Evolutionary conservation across 2,329 filamentous ascomycete genomes (phyloP), one percentile per base, ranked within the genome.

Genomic region (Dothistroma septosporum): DNA sequence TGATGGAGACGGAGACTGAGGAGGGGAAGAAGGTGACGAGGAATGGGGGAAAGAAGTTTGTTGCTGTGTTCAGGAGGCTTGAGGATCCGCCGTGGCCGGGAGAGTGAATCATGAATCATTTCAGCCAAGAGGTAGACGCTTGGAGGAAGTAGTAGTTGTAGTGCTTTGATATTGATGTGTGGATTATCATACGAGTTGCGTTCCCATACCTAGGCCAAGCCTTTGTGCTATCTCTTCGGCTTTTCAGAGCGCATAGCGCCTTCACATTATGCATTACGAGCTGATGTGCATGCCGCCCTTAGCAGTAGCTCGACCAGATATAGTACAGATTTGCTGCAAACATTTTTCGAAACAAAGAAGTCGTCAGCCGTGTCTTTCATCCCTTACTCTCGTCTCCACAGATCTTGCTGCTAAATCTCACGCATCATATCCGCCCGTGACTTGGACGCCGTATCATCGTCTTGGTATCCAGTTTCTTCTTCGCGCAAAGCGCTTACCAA

Each of bases 1-100:
- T 89, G 57, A 95, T 94, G 90, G 82, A 79, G 71, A 83, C 82
- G 37, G 92, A 94, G 78, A 99, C 95, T 3, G 94, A 99, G 76
- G 95, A 99, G 79, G 91, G 92, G 35, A 97, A 96, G 80, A 99
- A 99, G 79, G 94, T 99, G 14, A 85, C 87, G 69, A 85, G 94
- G 73, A 96, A 97, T 77, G 86, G 90, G 47, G 94, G 94, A 0
- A 85, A 86, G 72, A 99, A 97, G 77, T 96, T 89, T 77, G 88
- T 97, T 53, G 93, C 92, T 46, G 85, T 96, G 54, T 99, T 94
- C 75, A 84, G 89, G 71, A 86, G 94, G 64, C 77, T 88, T 64
- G 87, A 89, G 72, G 88, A 96, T 78, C 92, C 91, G 8, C 82
- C 84, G 19, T 96, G 91, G 91, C 85, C 79, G 54, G 21, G 49